These are phyloP conservation scores for Penicillium digitatum DNA, from an alignment of 2,329 filamentous ascomycete species.

Conservation along the genomic window DNA sequence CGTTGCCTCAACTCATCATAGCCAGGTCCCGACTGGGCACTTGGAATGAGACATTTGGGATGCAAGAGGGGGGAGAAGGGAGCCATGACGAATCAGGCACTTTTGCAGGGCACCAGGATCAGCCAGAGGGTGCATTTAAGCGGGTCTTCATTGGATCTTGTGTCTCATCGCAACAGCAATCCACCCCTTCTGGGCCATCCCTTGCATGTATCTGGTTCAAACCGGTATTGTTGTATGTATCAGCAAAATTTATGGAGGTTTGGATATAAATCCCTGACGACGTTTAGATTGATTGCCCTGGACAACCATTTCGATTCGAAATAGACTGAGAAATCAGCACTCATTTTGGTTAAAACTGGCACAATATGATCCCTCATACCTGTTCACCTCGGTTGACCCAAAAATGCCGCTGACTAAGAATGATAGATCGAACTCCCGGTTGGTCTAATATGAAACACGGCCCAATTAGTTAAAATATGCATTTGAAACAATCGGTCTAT, in stretches of 20 bases:
- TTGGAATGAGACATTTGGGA: conserved; percentile 33
- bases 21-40: conserved; percentile 14
- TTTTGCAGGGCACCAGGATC: conserved; percentile 29
- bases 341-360: not conserved
- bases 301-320: not conserved
- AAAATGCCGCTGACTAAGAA: not conserved
- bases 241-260: conserved; percentile 9
- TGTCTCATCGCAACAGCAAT: conserved; percentile 26
- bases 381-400: not conserved
- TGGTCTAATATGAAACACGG: conserved; percentile 4
- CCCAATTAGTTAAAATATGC: conserved; percentile 11
- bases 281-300: conserved; percentile 2
- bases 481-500: not conserved
- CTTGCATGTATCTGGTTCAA: conserved; percentile 23
- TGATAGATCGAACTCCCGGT: conserved; percentile 13
- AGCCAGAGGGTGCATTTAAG: conserved; percentile 20
- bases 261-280: conserved; percentile 23
- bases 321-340: not conserved
- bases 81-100: conserved; percentile 23
- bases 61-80: conserved; percentile 22
- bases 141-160: conserved; percentile 24
- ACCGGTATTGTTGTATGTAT: conserved; percentile 14
- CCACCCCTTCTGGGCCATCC: conserved; percentile 15
- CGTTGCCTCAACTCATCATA: conserved; percentile 30
- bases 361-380: conserved; percentile 7